Evolutionary conservation across 2,329 filamentous ascomycete species (phyloP), one percentile per base, ranked within the genome.

Genomic region (Neonectria sp.): DNA sequence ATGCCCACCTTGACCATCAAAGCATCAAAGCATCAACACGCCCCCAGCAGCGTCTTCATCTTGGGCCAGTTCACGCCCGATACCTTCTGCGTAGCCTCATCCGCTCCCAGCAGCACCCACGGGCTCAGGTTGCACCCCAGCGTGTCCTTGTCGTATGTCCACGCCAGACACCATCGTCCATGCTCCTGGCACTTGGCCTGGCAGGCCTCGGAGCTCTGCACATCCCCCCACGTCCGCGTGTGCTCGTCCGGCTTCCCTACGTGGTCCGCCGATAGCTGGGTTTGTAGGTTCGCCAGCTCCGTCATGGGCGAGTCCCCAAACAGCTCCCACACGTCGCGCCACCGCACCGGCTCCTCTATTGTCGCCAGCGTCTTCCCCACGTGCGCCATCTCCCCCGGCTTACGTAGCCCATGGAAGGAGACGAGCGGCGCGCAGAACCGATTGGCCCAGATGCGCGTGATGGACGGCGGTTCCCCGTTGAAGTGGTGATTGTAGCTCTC

Each of bases 401-500:
- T 75, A 48, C 83, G 81, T 11, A 89, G 79, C 31, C 82, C 84
- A 73, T 89, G 87, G 72, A 89, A 88, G 11, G 86, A 86, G 4
- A 88, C 74, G 4, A 89, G 76, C n/a, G 86, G 87, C 46, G 86
- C 79, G 72, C 88, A 90, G 74, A 88, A 82, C 7, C 85, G 79
- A 71, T 88, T 86, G 3, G 77, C 73, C 70, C 81, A 81, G 74
- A 89, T 83, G 53, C 84, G 83, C 57, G 86, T 86, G 72, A 83
- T 79, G 68, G 77, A 75, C 0, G 88, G 87, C 24, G 80, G 76
- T 72, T 89, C 87, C 55, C 88, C 87, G 73, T 88, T 89, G 77
- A 90, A 90, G 66, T 88, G 77, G 55, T 84, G 85, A 63, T 82
- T 82, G 77, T 87, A 88, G 6, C 80, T 77, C 79, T 90, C 88